A percentile compares a stretch with the other conserved stretches of the same genome.
phyloP scores from a whole-genome alignment of 2,329 filamentous ascomycete genomes.

The Geosmithia putterillii region DNA sequence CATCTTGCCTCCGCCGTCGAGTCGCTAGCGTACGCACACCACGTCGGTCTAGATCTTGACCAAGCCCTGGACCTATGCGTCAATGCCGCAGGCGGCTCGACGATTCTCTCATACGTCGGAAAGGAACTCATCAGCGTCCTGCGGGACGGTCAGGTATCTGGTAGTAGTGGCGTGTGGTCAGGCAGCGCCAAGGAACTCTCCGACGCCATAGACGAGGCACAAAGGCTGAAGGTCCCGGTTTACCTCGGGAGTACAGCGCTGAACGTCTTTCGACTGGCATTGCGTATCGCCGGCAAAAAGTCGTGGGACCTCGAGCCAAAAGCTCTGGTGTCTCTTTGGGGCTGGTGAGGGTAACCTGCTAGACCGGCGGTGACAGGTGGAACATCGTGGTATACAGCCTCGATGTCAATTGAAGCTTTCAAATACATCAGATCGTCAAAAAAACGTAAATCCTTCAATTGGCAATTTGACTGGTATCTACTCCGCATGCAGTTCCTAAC shows the following conservation, averaged over 20 bases:
- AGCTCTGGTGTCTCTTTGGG: neutral
- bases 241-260: slow-evolving; percentile 26
- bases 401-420: neutral
- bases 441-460: neutral
- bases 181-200: slow-evolving; percentile 15
- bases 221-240: slow-evolving; percentile 25
- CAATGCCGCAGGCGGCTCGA: slow-evolving; percentile 30
- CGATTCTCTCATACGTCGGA: slow-evolving; percentile 22
- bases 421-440: too few relatives aligned
- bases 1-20: slow-evolving; percentile 30
- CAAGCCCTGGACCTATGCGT: slow-evolving; percentile 31
- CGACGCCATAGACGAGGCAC: slow-evolving; percentile 27
- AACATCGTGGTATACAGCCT: neutral
- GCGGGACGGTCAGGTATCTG: slow-evolving; percentile 4
- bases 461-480: neutral
- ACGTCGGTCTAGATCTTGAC: slow-evolving; percentile 28
- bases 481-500: neutral
- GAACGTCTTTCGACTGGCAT: slow-evolving; percentile 11
- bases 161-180: slow-evolving; percentile 4
- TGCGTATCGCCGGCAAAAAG: neutral
- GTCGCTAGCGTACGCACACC: slow-evolving; percentile 25
- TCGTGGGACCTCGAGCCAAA: neutral
- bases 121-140: slow-evolving; percentile 24
- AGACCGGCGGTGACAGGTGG: too few relatives aligned
- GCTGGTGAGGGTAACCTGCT: neutral